Conservation (phyloP, 2,329 filamentous ascomycete species). For the Elsinoe australis region DNA sequence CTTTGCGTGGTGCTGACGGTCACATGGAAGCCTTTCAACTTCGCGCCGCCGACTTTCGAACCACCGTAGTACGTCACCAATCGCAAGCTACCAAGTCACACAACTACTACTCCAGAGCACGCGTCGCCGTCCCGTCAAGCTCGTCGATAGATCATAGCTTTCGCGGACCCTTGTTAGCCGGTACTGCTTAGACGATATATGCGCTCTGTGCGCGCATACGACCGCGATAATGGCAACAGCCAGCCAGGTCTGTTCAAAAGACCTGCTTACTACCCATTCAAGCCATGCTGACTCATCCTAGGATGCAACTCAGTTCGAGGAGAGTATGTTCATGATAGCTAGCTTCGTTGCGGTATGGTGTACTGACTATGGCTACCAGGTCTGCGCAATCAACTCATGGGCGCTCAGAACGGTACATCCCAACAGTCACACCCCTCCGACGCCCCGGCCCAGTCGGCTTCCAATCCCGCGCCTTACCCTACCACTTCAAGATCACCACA, state of each 20-base stretch:
- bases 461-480: conserved; percentile 32
- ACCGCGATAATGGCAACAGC: not conserved
- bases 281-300: conserved; percentile 16
- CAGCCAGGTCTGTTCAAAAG: conserved; percentile 5
- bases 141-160: too few relatives aligned
- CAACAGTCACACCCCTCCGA: conserved; percentile 35
- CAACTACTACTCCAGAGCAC: not conserved
- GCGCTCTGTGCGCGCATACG: not conserved
- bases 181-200: too few relatives aligned
- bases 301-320: conserved; percentile 32
- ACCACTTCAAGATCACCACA: conserved; percentile 35
- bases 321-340: conserved; percentile 32
- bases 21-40: not conserved
- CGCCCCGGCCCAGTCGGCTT: conserved; percentile 29
- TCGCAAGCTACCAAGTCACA: not conserved
- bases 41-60: not conserved
- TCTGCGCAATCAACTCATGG: conserved; percentile 56
- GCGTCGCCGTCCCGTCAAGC: not conserved
- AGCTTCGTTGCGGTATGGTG: conserved; percentile 18
- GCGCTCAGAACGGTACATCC: conserved; percentile 40
- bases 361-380: conserved; percentile 35
- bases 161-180: too few relatives aligned
- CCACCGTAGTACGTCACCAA: conserved; percentile 16
- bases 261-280: not conserved
- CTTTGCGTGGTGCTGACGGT: not conserved